Base-by-base conservation (phyloP, 2,329 filamentous ascomycete genomes). In the Cercospora sp. region DNA sequence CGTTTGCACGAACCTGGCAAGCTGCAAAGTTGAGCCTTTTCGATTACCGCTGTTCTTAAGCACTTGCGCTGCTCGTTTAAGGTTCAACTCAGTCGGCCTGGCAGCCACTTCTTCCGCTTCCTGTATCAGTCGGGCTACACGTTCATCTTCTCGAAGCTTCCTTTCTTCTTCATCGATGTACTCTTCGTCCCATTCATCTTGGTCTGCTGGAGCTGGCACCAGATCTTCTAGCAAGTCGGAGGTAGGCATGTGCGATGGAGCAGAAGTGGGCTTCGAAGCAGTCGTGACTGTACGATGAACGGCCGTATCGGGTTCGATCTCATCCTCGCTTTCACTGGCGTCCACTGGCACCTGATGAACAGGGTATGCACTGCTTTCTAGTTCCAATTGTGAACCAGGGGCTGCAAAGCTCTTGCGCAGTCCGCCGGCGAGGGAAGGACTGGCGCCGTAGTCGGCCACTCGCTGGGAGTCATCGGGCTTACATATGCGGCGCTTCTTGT, bases 11-110 rank as follows among this genome's bases (percentile, higher is more conserved):
- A 64, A 72, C 85, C 84, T 65, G 83, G 70, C 79, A 1, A 90
- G 79, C 30, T 85, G 82, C 5, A 87, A 75, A 0, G 87, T 90
- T 5, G 84, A 82, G 70, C 88, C 84, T 74, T 89, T 90, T 65
- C 85, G 84, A 72, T 79, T 87, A 1, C 81, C 79, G n/a, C 81
- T 78, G 13, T 85, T 83, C 74, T 87, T 89, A 37, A 90, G 78
- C 12, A 88, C 82, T 63, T 83, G 82, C 4, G 76, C 79, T 6
- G 81, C 82, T 12, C 83, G 80, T 69, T 80, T 82, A 5, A 83
- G 61, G 61, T 81, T 83, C 65, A 80, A 73, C 5, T 81, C 77
- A 2, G 79, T 80, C 7, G 83, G 82, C 43, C 77, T 74, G n/a
- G 80, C 77, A 63, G 81, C 77, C 30, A 76, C 76, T 53, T 81